These are phyloP conservation scores for Lentinula novae-zelandiae DNA, from an alignment of 1,284 basidiomycete species.

Conservation along the genomic window DNA sequence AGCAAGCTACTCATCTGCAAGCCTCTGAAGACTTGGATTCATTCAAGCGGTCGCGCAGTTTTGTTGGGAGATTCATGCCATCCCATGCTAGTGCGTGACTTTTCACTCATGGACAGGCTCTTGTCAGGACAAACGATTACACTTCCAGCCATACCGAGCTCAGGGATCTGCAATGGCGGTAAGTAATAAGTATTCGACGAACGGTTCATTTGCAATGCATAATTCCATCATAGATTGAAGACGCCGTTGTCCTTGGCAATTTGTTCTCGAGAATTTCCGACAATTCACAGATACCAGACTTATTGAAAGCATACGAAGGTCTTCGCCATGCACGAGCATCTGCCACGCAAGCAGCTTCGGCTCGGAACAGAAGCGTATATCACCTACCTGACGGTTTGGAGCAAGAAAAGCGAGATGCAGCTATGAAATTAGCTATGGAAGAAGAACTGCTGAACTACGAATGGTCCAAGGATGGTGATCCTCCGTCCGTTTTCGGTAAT, in stretches of 20 bases:
- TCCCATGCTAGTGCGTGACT: constrained; percentile 15
- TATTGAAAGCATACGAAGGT: constrained; percentile 29
- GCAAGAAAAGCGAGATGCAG: constrained; percentile 29
- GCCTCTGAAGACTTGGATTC: constrained; percentile 23
- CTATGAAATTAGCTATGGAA: constrained; percentile 28
- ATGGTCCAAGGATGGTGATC: background rate
- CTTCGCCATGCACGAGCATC: constrained; percentile 26
- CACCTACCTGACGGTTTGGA: constrained; percentile 32
- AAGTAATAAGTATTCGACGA: constrained; percentile 1
- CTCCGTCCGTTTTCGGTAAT: too few species aligned
- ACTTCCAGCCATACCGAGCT: constrained; percentile 1
- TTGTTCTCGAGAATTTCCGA: constrained; percentile 4
- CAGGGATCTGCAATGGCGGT: constrained; percentile 15
- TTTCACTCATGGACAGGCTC: background rate
- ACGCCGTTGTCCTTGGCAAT: constrained; percentile 9
- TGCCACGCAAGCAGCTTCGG: constrained; percentile 26
- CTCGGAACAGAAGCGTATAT: constrained; percentile 29
- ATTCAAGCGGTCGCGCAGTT: constrained; percentile 8
- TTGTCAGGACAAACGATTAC: too few species aligned
- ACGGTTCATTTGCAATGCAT: background rate
- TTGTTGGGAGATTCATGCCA: constrained; percentile 17
- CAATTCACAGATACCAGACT: constrained; percentile 19
- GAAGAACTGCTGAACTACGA: background rate
- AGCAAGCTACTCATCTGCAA: constrained; percentile 50
- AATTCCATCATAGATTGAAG: constrained; percentile 25